Evolutionary conservation across 257 asterid genomes (phyloP), one percentile per base, ranked within the genome.

Genomic region (Solanum clarkiae): DNA sequence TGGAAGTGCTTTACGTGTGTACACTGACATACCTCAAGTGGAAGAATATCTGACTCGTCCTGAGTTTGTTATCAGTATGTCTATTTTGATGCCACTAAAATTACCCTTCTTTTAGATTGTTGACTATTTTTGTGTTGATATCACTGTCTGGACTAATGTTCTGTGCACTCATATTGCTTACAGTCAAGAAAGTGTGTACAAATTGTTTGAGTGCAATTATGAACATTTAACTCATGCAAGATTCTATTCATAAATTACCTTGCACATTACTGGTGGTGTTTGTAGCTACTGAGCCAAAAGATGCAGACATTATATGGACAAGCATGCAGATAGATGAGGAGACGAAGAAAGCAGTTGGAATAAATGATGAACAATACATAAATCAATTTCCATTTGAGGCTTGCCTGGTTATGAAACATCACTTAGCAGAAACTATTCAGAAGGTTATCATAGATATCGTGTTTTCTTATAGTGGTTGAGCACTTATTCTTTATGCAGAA

Each of bases 341-440:
- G 91, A 86, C 90, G 94, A 97, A 91, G 92, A 92, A 88, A 85
- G 93, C 92, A 44, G 90, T 88, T 36, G 99, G 98, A 83, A 89
- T 96, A 88, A 92, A 85, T 90, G 97, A 95, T 82, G 92, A 89
- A 87, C 99, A 95, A 81, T 92, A 88, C 89, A 86, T 90, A 40
- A 95, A 97, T 91, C 99, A 97, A 90, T 95, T 97, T 89, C 99
- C 99, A 60, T 95, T 91, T 81, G 98, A 95, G 91, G 98, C 99
- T 83, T 95, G 97, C 90, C 87, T 97, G 83, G 98, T 97, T 60
- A 97, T 97, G 99, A 97, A 97, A 89, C 98, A 97, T 90, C 96
- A 97, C 88, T 88, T 97, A 89, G 97, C 98, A 3, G 95, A 97
- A 89, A 97, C 98, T 53, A 82, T 96, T 90, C 93, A 92, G 90